Evolutionary conservation across 306 rosid genomes (phyloP).

Genomic region (Rosa chinensis): DNA sequence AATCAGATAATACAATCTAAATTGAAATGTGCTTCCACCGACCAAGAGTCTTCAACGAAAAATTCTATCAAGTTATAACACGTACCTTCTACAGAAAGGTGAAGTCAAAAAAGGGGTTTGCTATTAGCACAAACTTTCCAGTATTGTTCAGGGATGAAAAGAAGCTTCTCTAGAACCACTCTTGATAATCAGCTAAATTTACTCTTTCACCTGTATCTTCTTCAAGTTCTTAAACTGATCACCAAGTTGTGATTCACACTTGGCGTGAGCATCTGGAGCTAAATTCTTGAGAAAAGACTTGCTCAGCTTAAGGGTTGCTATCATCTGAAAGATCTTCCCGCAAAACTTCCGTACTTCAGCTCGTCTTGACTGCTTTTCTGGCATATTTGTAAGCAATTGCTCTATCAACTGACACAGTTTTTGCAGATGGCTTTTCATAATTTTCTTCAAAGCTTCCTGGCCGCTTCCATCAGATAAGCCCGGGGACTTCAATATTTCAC

Average conservation of each 20-base stretch:
- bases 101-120: conserved; percentile 12
- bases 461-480: conserved; percentile 37
- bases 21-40: not conserved
- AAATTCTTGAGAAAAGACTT: conserved; percentile 48
- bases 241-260: conserved; percentile 65
- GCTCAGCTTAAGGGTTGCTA: conserved; percentile 45
- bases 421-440: conserved; percentile 49
- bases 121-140: conserved; percentile 5
- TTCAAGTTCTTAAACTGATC: conserved; percentile 50
- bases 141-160: not conserved
- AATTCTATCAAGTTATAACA: not conserved
- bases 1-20: not conserved
- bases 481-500: conserved; percentile 56
- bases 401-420: conserved; percentile 52
- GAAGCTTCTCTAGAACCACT: not conserved
- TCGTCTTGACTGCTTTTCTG: conserved; percentile 63
- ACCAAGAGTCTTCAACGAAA: not conserved
- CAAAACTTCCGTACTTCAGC: conserved; percentile 67
- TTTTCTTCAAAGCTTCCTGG: conserved; percentile 43
- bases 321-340: conserved; percentile 45
- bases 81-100: conserved; percentile 6
- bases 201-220: conserved; percentile 16
- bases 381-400: conserved; percentile 62
- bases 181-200: not conserved
- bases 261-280: conserved; percentile 48